Evolutionary conservation across 306 rosid species (phyloP).

Genomic region (Vicia sativa): DNA sequence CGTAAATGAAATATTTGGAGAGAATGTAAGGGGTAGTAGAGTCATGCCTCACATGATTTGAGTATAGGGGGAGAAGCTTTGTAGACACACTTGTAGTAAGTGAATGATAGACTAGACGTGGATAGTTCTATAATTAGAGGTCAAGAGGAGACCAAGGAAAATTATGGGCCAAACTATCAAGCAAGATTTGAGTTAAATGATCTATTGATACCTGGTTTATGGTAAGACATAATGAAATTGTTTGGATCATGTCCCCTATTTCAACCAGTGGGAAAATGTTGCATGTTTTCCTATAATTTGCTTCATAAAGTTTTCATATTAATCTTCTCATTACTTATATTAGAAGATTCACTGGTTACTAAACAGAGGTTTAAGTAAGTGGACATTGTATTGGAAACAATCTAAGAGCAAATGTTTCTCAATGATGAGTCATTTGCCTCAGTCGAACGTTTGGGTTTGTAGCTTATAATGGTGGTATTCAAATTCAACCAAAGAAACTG

Average conservation of each 20-base stretch:
- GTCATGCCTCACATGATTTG: background rate
- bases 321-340: conserved; percentile 13
- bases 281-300: conserved; percentile 1
- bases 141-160: background rate
- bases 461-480: conserved; percentile 4
- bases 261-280: background rate
- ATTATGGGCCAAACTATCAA: background rate
- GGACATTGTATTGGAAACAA: conserved; percentile 21
- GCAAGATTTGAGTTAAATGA: background rate
- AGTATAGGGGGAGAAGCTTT: conserved; percentile 1
- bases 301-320: background rate
- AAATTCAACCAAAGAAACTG: conserved; percentile 12
- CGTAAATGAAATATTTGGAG: background rate
- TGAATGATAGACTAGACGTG: background rate
- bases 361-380: conserved; percentile 17
- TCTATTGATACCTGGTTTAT: background rate
- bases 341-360: background rate
- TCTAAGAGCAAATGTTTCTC: conserved; percentile 1
- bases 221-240: conserved; percentile 2
- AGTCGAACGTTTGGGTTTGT: background rate
- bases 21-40: background rate
- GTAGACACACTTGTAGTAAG: background rate
- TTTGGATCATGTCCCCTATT: background rate
- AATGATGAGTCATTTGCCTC: conserved; percentile 14
- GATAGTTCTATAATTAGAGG: background rate